Conservation (phyloP, 441 rosid species). For the Gossypium armourianum region DNA sequence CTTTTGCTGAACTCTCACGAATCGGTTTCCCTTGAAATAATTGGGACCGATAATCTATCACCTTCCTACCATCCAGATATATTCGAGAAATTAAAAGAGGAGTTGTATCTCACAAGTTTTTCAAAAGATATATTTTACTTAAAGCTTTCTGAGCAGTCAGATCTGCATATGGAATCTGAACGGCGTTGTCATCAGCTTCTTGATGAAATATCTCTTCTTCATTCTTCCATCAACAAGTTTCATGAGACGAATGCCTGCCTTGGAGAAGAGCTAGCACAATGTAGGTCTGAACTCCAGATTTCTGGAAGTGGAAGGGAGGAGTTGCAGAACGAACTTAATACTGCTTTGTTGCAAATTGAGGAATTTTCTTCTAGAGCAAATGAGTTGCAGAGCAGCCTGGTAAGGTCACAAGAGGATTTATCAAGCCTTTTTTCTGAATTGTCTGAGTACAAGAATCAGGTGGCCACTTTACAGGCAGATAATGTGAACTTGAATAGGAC, state of each 20-base stretch:
- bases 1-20: constrained; percentile 45
- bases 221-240: constrained; percentile 34
- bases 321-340: constrained; percentile 40
- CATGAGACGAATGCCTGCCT: constrained; percentile 35
- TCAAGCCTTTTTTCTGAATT: constrained; percentile 36
- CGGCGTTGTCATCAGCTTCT: constrained; percentile 33
- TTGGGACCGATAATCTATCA: constrained; percentile 23
- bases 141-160: constrained; percentile 59
- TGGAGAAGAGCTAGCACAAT: constrained; percentile 48
- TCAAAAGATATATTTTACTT: constrained; percentile 45
- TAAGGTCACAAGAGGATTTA: constrained; percentile 39
- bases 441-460: constrained; percentile 35
- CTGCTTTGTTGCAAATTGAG: constrained; percentile 40
- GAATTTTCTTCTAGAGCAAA: constrained; percentile 40
- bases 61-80: constrained; percentile 18
- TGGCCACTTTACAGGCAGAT: constrained; percentile 39
- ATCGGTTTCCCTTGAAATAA: constrained; percentile 23
- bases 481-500: constrained; percentile 40
- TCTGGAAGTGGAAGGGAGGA: constrained; percentile 40
- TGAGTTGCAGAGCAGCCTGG: constrained; percentile 51
- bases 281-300: constrained; percentile 57
- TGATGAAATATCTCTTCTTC: constrained; percentile 46
- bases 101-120: constrained; percentile 50
- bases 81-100: constrained; percentile 55
- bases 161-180: constrained; percentile 41